phyloP scores from a whole-genome alignment of 2,329 filamentous ascomycete genomes.

The Botrytis galanthina region DNA sequence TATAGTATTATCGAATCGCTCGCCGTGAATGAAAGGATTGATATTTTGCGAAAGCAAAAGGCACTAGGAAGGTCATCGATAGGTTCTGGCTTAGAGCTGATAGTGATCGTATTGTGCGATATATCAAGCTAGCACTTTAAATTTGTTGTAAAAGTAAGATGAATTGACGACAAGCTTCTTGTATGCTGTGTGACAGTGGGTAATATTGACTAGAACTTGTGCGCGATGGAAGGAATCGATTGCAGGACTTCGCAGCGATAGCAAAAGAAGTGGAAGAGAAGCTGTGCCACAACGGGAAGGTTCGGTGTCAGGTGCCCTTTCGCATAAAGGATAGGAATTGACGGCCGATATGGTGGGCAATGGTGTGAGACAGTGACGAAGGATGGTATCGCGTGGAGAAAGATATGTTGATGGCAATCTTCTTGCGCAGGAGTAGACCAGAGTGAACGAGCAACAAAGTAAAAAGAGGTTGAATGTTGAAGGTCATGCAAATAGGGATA shows the following conservation, averaged over 20 bases:
- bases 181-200: background rate
- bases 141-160: too few relatives aligned
- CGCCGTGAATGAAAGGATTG: background rate
- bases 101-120: background rate
- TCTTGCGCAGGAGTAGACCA: background rate
- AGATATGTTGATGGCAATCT: background rate
- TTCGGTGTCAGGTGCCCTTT: background rate
- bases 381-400: background rate
- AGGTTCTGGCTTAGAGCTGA: background rate
- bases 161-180: background rate
- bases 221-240: background rate
- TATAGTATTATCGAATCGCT: background rate
- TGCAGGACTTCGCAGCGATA: background rate
- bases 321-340: background rate
- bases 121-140: background rate
- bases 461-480: background rate
- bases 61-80: background rate
- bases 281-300: background rate
- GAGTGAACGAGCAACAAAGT: background rate
- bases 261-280: background rate
- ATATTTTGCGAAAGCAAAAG: background rate
- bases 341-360: background rate
- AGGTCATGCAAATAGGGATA: background rate
- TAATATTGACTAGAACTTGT: background rate
- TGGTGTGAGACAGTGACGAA: background rate